Evolutionary conservation across 768 basidiomycete genomes (phyloP).

Genomic region (Lyophyllum decastes): DNA sequence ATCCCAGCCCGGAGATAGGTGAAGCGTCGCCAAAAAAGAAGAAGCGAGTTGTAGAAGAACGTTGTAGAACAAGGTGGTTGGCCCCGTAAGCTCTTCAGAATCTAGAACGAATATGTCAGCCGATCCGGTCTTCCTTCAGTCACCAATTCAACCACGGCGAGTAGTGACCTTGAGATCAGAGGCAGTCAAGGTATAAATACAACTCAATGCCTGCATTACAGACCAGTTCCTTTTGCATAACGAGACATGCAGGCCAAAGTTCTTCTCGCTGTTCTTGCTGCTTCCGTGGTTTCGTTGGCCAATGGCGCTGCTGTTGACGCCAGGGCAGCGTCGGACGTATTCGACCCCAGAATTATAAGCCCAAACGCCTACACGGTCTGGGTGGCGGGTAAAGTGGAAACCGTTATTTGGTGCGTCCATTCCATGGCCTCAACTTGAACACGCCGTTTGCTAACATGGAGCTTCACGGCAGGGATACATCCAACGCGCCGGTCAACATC

Average conservation of each 20-base stretch:
- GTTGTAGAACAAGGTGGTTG: too few relatives aligned
- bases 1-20: too few relatives aligned
- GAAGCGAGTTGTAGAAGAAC: too few relatives aligned
- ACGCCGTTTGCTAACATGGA: not conserved
- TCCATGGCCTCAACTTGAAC: not conserved
- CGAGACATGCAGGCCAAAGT: conserved; percentile 10
- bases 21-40: too few relatives aligned
- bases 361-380: conserved; percentile 27
- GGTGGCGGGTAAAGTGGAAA: conserved; percentile 23
- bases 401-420: conserved; percentile 29
- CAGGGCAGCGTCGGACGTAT: conserved; percentile 25
- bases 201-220: too few relatives aligned
- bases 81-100: too few relatives aligned
- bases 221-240: not conserved
- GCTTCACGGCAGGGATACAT: conserved; percentile 33
- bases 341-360: conserved; percentile 25
- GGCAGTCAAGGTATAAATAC: not conserved
- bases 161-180: not conserved
- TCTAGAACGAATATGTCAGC: too few relatives aligned
- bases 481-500: conserved; percentile 37
- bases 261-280: conserved; percentile 8
- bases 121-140: not conserved
- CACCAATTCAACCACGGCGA: not conserved
- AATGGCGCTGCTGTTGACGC: conserved; percentile 1
- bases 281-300: conserved; percentile 24